These are phyloP conservation scores for Lathyrus aphaca DNA, from an alignment of 306 rosid species.

Conservation along the genomic window DNA sequence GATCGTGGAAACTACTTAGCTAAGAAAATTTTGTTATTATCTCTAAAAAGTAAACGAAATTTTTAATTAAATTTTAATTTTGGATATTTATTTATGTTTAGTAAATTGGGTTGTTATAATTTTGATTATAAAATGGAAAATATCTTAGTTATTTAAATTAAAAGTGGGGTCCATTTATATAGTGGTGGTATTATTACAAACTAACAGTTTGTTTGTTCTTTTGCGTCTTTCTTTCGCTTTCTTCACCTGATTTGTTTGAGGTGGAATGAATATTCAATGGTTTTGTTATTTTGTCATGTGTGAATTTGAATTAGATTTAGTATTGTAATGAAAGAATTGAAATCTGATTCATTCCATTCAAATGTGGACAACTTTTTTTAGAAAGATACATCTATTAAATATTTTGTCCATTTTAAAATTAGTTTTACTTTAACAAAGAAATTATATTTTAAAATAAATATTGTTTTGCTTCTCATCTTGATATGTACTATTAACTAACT, in stretches of 20 bases:
- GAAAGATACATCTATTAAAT: too few species aligned
- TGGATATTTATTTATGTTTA: background rate
- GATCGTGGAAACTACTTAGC: background rate
- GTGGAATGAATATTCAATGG: background rate
- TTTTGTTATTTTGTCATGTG: slow-evolving; percentile 2
- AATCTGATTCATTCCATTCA: too few species aligned
- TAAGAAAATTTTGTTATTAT: slow-evolving; percentile 1
- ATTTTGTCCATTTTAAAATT: too few species aligned
- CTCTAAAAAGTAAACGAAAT: background rate
- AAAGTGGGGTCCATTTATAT: background rate
- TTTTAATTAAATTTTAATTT: background rate
- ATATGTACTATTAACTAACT: too few species aligned
- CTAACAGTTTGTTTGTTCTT: slow-evolving; percentile 5
- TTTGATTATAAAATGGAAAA: background rate
- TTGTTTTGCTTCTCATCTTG: too few species aligned
- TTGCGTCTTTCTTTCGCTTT: background rate
- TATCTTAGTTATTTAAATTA: background rate
- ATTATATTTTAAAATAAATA: too few species aligned
- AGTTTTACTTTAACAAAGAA: too few species aligned
- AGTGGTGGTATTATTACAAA: background rate
- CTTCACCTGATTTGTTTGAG: background rate
- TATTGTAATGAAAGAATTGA: too few species aligned
- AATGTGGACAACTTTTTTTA: too few species aligned
- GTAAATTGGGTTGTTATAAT: background rate
- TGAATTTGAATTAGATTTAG: background rate